Conservation (phyloP, 768 basidiomycete genomes). For the Pleurotus sapidus region DNA sequence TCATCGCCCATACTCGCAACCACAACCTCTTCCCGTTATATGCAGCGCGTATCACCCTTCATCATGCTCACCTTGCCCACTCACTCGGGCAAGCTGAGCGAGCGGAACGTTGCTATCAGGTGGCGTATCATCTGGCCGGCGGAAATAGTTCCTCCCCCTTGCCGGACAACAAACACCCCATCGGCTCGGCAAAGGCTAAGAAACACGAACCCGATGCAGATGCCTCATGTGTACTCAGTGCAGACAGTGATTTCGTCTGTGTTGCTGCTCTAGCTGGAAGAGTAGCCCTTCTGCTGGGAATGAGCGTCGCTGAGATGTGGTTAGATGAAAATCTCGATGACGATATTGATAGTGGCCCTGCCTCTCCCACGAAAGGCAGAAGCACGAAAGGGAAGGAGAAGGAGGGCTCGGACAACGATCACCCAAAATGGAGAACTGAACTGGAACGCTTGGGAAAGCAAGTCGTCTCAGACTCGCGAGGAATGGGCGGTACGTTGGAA, state of each 20-base stretch:
- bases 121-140: conserved; percentile 49
- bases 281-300: conserved; percentile 47
- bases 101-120: conserved; percentile 60
- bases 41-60: conserved; percentile 60
- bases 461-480: conserved; percentile 42
- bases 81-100: conserved; percentile 49
- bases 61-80: conserved; percentile 75
- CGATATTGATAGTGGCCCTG: conserved; percentile 9
- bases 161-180: not conserved
- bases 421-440: conserved; percentile 19
- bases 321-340: conserved; percentile 14
- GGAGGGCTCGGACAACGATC: conserved; percentile 4
- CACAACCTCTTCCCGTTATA: conserved; percentile 53
- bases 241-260: conserved; percentile 33
- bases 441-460: conserved; percentile 29
- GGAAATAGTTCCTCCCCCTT: not conserved
- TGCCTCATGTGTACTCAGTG: not conserved
- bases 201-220: conserved; percentile 14
- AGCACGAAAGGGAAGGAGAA: conserved; percentile 3
- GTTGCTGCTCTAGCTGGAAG: conserved; percentile 52
- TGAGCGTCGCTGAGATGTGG: conserved; percentile 21
- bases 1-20: conserved; percentile 64
- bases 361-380: not conserved
- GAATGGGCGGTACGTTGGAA: conserved; percentile 51
- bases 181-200: conserved; percentile 9